Base-by-base conservation (phyloP, 2,329 filamentous ascomycete species). In the Aspergillus oerlinghausenensis region DNA sequence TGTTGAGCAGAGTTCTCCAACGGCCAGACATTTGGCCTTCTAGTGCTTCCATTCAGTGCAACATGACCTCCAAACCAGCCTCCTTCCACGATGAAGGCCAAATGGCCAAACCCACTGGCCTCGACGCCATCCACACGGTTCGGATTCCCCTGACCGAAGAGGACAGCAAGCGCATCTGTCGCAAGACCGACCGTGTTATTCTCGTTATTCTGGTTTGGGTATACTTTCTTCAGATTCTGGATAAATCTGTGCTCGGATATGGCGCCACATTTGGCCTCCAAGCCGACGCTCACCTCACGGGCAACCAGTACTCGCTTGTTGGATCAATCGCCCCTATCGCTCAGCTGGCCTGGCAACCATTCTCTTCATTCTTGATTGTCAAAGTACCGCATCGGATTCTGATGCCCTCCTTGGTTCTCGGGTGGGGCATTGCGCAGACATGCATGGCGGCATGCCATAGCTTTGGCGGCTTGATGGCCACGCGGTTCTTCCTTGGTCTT, bases 171-270 rank as follows among this genome's bases (percentile, higher is more conserved):
- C 79, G 80, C 9, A 86, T 88, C 59, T 77, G 81, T 26, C 78
- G 77, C 45, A 86, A 87, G 70, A 87, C 84, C 1, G 86, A 88
- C 65, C 78, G 76, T 50, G 77, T 78, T 28, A 84, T 88, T 54
- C 75, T 88, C 1, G 38, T 70, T 14, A 70, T 78, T 21, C 64
- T 78, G 8, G 65, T 74, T n/a, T 79, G 76, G 76, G 74, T 77
- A 8, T 78, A 78, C 56, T 77, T 79, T 58, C 63, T 78, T 10
- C 76, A 79, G 56, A 78, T 84, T 38, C 75, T 85, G n/a, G 82
- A 85, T 70, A 85, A 85, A 67, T 75, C 78, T 0, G 79, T 83
- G 0, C 75, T 86, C 0, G 82, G 82, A 9, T 84, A 82, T 55
- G 80, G 79, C 38, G 81, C 82, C n/a, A 79, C 83, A 6, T 84